Conservation (phyloP, 257 asterid species). For the Rauvolfia tetraphylla region DNA sequence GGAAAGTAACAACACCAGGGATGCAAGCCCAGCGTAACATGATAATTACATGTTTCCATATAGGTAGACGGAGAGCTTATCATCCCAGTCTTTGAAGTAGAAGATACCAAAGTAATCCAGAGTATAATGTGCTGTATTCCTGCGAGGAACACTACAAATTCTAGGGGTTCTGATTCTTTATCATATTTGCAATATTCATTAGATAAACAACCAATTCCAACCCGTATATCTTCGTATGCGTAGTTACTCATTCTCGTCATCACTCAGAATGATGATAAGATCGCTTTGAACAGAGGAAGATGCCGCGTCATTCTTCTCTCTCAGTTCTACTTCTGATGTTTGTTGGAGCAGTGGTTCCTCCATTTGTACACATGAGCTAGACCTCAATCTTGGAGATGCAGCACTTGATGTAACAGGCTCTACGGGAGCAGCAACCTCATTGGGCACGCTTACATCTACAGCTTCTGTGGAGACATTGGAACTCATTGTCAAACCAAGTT, state of each 20-base stretch:
- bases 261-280: slow-evolving; percentile 27
- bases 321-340: not conserved
- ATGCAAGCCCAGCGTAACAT: too few species aligned
- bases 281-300: slow-evolving; percentile 3
- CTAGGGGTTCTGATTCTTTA: not conserved
- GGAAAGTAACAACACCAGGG: too few species aligned
- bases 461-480: slow-evolving; percentile 12
- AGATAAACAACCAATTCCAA: not conserved
- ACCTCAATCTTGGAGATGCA: slow-evolving; percentile 3
- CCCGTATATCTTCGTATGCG: not conserved
- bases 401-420: slow-evolving; percentile 4
- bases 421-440: slow-evolving; percentile 2
- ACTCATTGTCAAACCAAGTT: slow-evolving; percentile 26
- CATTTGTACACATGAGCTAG: not conserved
- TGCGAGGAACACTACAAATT: not conserved
- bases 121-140: not conserved
- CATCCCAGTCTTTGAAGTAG: not conserved
- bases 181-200: not conserved
- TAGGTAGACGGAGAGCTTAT: too few species aligned
- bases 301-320: not conserved
- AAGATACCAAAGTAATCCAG: not conserved
- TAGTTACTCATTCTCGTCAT: slow-evolving; percentile 18
- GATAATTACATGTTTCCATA: too few species aligned
- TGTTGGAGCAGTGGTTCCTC: not conserved
- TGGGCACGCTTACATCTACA: not conserved